Percentiles rank a stretch among this genome's conserved stretches.
Evolutionary conservation across 148 eudicot genomes (phyloP).

Genomic region (Vaccinium vitisidaea): DNA sequence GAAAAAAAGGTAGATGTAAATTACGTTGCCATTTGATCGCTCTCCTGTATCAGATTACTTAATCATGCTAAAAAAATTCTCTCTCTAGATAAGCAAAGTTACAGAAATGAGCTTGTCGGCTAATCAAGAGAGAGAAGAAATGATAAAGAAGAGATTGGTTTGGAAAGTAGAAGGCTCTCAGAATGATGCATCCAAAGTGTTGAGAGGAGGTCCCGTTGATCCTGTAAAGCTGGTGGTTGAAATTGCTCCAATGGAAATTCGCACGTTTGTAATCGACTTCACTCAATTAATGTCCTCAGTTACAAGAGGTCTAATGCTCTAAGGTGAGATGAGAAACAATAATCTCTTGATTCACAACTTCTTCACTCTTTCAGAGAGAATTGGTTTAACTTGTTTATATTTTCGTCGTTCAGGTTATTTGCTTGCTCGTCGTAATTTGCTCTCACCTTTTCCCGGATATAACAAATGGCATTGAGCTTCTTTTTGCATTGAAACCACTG

Average conservation of each 20-base stretch:
- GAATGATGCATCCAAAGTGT: conserved; percentile 28
- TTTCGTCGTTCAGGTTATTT: background rate
- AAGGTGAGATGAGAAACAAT: conserved; percentile 11
- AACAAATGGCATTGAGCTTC: conserved; percentile 12
- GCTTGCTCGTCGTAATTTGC: background rate
- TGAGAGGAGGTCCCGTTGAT: conserved; percentile 74
- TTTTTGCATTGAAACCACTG: background rate
- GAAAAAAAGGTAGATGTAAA: conserved; percentile 51
- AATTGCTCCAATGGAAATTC: conserved; percentile 87
- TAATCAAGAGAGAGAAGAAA: conserved; percentile 75
- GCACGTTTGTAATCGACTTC: conserved; percentile 63
- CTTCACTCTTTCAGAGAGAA: background rate
- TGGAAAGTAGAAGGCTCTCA: conserved; percentile 74
- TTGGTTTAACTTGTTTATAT: background rate
- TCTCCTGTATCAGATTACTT: background rate
- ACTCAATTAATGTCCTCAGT: background rate
- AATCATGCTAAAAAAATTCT: background rate
- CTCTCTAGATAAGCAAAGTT: conserved; percentile 32
- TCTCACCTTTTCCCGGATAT: background rate
- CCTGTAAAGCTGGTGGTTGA: conserved; percentile 56
- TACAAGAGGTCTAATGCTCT: conserved; percentile 13
- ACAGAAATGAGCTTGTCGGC: conserved; percentile 63
- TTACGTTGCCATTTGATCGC: background rate
- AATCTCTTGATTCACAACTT: conserved; percentile 3
- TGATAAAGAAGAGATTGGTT: conserved; percentile 65